phyloP scores from a whole-genome alignment of 2,329 filamentous ascomycete genomes.

The Trichoderma koningiopsis region DNA sequence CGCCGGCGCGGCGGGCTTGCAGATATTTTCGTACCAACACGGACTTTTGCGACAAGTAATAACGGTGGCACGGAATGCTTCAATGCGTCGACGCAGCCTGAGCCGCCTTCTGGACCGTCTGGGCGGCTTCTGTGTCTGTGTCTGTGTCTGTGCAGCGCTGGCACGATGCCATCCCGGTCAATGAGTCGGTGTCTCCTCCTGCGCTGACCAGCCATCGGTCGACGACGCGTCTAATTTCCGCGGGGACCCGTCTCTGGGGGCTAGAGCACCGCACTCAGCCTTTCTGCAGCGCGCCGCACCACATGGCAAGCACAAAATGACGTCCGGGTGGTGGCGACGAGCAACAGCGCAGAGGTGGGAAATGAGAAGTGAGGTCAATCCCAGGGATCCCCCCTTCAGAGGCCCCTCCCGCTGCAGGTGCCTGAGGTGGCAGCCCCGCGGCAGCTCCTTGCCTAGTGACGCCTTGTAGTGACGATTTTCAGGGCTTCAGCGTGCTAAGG shows the following conservation, averaged over 20 bases:
- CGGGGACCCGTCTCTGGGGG: constrained; percentile 8
- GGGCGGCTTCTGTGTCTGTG: background rate
- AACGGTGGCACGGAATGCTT: background rate
- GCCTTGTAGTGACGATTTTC: background rate
- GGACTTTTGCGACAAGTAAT: background rate
- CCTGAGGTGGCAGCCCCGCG: background rate
- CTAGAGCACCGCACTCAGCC: constrained; percentile 18
- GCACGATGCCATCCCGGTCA: constrained; percentile 2
- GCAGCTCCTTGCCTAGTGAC: constrained; percentile 1
- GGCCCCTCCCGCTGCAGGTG: background rate
- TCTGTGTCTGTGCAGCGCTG: background rate
- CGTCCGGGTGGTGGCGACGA: constrained; percentile 6
- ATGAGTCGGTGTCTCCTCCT: constrained; percentile 1
- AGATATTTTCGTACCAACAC: background rate
- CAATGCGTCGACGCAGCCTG: background rate
- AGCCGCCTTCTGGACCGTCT: background rate
- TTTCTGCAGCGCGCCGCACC: constrained; percentile 16
- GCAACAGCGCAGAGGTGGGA: constrained; percentile 2
- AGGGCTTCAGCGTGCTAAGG: background rate
- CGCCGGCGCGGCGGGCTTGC: constrained; percentile 15
- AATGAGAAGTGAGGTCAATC: constrained; percentile 16
- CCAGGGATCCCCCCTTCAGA: background rate
- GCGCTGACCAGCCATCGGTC: constrained; percentile 11
- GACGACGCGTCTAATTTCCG: constrained; percentile 15
- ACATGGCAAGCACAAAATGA: constrained; percentile 12